Evolutionary conservation across 768 basidiomycete species (phyloP).

Genomic region (Leucogyrophana mollusca): DNA sequence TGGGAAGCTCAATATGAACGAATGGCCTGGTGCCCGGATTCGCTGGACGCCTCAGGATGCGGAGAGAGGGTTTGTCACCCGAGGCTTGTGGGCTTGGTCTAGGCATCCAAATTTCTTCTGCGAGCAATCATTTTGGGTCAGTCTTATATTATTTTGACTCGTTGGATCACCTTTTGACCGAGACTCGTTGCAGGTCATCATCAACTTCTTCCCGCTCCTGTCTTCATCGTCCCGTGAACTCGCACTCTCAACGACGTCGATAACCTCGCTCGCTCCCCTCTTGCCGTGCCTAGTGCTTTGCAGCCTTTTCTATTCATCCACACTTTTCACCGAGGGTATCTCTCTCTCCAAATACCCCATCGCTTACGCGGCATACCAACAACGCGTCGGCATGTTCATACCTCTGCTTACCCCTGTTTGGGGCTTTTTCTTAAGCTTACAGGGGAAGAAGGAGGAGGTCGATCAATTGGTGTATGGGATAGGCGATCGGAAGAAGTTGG

Average conservation of each 20-base stretch:
- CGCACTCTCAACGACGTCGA: slow-evolving; percentile 20
- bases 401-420: slow-evolving; percentile 47
- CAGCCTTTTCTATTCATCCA: slow-evolving; percentile 74
- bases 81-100: slow-evolving; percentile 83
- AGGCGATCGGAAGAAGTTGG: slow-evolving; percentile 22
- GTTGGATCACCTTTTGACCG: neutral
- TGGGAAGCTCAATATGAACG: slow-evolving; percentile 32
- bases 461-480: slow-evolving; percentile 46
- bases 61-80: slow-evolving; percentile 79
- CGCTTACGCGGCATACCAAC: slow-evolving; percentile 69
- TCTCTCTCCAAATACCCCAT: slow-evolving; percentile 69
- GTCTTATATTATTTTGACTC: too few species aligned
- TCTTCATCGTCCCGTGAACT: slow-evolving; percentile 33
- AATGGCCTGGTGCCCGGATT: slow-evolving; percentile 70
- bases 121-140: slow-evolving; percentile 86
- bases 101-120: slow-evolving; percentile 93
- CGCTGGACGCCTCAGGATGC: slow-evolving; percentile 65
- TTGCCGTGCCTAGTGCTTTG: slow-evolving; percentile 63
- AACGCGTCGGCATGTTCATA: slow-evolving; percentile 80
- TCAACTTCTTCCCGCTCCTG: slow-evolving; percentile 65
- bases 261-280: slow-evolving; percentile 36
- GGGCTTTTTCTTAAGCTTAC: slow-evolving; percentile 37
- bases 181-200: slow-evolving; percentile 49
- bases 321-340: slow-evolving; percentile 79
- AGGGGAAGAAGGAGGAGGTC: slow-evolving; percentile 34